A percentile compares a stretch with the other conserved stretches of the same genome.
Evolutionary conservation across 139 green algal species (phyloP).

Genomic region (Desmodesmus armatus): DNA sequence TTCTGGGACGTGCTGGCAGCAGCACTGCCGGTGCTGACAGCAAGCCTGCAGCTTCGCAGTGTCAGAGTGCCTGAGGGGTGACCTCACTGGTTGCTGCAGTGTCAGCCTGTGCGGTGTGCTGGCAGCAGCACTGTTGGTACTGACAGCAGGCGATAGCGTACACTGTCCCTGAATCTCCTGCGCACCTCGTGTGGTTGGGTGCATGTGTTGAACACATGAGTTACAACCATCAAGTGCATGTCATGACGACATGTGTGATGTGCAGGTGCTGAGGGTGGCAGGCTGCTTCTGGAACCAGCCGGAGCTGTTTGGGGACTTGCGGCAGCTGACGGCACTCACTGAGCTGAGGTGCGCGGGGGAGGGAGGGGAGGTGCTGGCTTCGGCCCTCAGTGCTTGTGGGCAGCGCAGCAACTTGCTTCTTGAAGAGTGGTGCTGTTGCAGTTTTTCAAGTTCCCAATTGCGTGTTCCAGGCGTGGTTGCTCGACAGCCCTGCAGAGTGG

Average conservation of each 20-base stretch:
- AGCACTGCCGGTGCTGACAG: constrained; percentile 4
- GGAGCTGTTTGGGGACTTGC: constrained; percentile 32
- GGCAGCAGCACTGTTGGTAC: no score
- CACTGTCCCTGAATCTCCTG: no score
- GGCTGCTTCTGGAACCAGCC: constrained; percentile 39
- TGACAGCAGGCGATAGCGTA: no score
- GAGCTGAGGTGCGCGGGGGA: constrained; percentile 12
- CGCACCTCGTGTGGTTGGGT: no score
- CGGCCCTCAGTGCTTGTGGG: neutral
- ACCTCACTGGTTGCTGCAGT: no score
- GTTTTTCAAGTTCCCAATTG: neutral
- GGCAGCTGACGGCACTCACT: constrained; percentile 15
- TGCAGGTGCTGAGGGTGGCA: neutral
- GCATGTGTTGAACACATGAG: no score
- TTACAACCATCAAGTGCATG: no score
- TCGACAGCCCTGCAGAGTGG: no score
- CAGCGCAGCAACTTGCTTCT: neutral
- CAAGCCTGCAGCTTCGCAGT: neutral
- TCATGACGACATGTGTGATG: no score
- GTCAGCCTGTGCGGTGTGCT: no score
- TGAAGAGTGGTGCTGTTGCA: neutral
- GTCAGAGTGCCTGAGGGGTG: no score
- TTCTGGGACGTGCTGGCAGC: neutral
- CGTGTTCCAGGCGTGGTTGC: no score
- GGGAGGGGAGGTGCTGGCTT: neutral